Base-by-base conservation (phyloP, 306 rosid species). In the Neltuma alba region DNA sequence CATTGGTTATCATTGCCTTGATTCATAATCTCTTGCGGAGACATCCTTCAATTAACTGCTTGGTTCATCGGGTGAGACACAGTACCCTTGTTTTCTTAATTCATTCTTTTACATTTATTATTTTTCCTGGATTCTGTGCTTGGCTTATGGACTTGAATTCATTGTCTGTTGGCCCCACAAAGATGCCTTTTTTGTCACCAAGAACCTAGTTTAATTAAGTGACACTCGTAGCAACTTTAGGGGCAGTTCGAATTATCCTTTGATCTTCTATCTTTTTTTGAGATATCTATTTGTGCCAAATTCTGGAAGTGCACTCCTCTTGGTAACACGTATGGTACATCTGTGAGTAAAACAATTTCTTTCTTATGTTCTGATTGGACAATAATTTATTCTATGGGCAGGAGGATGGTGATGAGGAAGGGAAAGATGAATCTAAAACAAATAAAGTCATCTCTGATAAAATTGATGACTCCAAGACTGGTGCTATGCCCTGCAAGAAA, bases 21-120 rank as follows among this genome's bases (percentile, higher is more conserved):
- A 86, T 95, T 83, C 97, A 95, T 86, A 95, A 95, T 88, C 87
- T 93, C 74, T 81, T 95, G 81, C 85, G 96, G 27, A 80, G 98
- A 75, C 99, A 95, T 88, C 97, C 99, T 80, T 93, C 99, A 41
- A 87, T 93, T 72, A 95, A 89, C 83, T 89, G 90, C 87, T 91
- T 95, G 91, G 94, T 95, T 89, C 97, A 95, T 63, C 83, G 79
- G 97, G 97, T 95, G 90, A 34, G 6, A 63, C 20, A 41, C 27
- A 66, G 21, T 75, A 74, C 81, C 54, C 25, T 72, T 76, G 47
- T 64, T 68, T 63, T 57, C 13, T 54, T 10, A 20, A 54, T 70
- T 47, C 16, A 60, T 52, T 68, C 54, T 44, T 36, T 68, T 50
- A 34, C 76, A 58, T 23, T 25, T 33, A 21, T 38, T 37, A 6